These are phyloP conservation scores for Castanopsis chinensis DNA, from an alignment of 306 rosid genomes.

Conservation along the genomic window DNA sequence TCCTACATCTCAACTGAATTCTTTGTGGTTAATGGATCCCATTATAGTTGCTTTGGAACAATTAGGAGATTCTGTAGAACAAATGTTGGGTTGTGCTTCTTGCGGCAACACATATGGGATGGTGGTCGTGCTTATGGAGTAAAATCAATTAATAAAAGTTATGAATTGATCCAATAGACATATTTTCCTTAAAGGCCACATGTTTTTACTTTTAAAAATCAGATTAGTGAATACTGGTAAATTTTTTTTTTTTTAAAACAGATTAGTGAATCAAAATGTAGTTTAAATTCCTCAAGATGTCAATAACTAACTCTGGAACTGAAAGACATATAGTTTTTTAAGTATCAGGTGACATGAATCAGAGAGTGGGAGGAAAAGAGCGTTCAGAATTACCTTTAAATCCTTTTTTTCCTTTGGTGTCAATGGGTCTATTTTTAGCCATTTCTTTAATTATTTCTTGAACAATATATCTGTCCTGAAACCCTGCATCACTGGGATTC, in stretches of 20 bases:
- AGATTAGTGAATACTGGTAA: neutral
- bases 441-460: conserved; percentile 95
- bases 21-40: neutral
- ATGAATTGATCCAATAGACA: neutral
- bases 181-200: neutral
- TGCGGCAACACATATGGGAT: neutral
- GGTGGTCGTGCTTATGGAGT: neutral
- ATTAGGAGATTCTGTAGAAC: neutral
- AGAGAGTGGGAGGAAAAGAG: neutral
- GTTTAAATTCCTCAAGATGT: neutral
- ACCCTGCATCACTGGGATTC: conserved; percentile 95
- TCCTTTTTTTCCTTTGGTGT: conserved; percentile 81
- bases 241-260: too few species aligned
- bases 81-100: neutral
- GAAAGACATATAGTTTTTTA: neutral
- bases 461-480: conserved; percentile 86
- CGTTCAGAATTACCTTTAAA: conserved; percentile 54
- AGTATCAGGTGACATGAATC: conserved; percentile 9
- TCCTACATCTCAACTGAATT: neutral
- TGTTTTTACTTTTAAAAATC: neutral
- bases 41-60: neutral
- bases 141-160: neutral
- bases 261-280: neutral
- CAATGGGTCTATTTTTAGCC: conserved; percentile 87
- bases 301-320: neutral